Evolutionary conservation across 1,284 basidiomycete genomes (phyloP).

Genomic region (Anthracocystis panici-leucophaei): DNA sequence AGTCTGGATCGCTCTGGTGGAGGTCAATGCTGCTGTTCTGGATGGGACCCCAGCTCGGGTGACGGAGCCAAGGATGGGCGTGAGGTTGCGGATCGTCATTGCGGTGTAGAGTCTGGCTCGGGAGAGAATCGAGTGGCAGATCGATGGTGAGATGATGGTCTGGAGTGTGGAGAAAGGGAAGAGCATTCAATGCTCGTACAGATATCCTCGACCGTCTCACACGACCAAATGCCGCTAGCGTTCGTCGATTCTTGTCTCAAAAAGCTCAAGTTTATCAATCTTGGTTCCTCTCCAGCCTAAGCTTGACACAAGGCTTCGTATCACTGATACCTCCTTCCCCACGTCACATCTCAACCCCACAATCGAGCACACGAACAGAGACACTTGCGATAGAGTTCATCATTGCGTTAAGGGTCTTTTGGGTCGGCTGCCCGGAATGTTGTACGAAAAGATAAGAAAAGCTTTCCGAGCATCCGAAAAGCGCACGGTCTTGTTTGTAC

Average conservation of each 20-base stretch:
- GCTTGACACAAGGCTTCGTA: not conserved
- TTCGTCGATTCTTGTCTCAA: not conserved
- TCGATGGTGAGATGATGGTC: conserved; percentile 3
- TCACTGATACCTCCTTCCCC: no score
- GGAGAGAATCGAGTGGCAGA: not conserved
- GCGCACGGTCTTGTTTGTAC: conserved; percentile 5
- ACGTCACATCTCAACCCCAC: no score
- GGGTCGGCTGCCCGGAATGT: not conserved
- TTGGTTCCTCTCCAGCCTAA: no score
- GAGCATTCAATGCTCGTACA: not conserved
- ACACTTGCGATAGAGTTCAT: no score
- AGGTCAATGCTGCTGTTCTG: not conserved
- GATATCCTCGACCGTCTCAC: not conserved
- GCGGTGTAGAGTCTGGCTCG: no score
- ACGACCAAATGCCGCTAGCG: not conserved
- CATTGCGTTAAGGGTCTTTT: not conserved
- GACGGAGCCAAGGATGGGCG: not conserved
- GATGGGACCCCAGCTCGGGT: not conserved
- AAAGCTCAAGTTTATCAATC: not conserved
- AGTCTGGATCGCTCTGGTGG: conserved; percentile 5
- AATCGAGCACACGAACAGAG: no score
- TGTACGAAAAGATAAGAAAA: conserved; percentile 7
- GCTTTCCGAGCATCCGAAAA: conserved; percentile 17
- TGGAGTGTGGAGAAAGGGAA: not conserved
- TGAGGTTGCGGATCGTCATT: conserved; percentile 5